A percentile compares a stretch with the other conserved stretches of the same genome.
These are phyloP conservation scores for Coemansia sp. DNA, from an alignment of 192 early-diverging fungal species.

Conservation along the genomic window DNA sequence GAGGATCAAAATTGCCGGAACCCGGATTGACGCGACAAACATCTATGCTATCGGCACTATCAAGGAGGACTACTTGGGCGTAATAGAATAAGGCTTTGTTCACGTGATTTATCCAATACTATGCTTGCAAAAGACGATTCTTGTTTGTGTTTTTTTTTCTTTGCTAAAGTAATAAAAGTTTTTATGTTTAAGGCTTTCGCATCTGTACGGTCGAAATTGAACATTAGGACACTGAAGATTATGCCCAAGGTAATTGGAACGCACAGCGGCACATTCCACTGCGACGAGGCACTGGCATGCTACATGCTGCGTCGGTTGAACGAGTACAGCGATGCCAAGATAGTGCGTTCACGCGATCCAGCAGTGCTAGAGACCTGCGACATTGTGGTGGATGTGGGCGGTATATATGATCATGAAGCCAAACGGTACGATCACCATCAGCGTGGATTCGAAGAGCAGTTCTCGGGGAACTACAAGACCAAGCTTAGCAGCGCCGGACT, in stretches of 20 bases:
- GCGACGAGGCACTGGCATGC: conserved; percentile 91
- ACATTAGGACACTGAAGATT: neutral
- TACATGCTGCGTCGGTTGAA: conserved; percentile 72
- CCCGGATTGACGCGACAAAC: conserved; percentile 85
- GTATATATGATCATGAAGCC: conserved; percentile 75
- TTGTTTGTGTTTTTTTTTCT: too few species aligned
- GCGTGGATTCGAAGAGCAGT: conserved; percentile 88
- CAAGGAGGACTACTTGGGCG: conserved; percentile 94
- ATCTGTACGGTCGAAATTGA: neutral
- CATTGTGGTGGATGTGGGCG: conserved; percentile 94
- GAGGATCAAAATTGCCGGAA: conserved; percentile 86
- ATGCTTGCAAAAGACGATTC: neutral
- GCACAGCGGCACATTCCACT: conserved; percentile 81
- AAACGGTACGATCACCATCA: conserved; percentile 92
- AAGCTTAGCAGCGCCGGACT: conserved; percentile 94
- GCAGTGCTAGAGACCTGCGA: conserved; percentile 70
- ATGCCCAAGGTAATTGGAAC: conserved; percentile 71
- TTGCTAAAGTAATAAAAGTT: conserved; percentile 1
- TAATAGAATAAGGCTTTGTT: conserved; percentile 52
- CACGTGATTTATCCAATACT: conserved; percentile 17
- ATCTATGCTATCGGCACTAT: conserved; percentile 96
- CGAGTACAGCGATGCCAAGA: conserved; percentile 61
- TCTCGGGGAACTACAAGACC: conserved; percentile 69
- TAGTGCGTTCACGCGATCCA: conserved; percentile 84
- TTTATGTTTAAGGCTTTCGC: neutral